These are phyloP conservation scores for Komagataella phaffii DNA, from an alignment of 805 yeast species.

Conservation along the genomic window DNA sequence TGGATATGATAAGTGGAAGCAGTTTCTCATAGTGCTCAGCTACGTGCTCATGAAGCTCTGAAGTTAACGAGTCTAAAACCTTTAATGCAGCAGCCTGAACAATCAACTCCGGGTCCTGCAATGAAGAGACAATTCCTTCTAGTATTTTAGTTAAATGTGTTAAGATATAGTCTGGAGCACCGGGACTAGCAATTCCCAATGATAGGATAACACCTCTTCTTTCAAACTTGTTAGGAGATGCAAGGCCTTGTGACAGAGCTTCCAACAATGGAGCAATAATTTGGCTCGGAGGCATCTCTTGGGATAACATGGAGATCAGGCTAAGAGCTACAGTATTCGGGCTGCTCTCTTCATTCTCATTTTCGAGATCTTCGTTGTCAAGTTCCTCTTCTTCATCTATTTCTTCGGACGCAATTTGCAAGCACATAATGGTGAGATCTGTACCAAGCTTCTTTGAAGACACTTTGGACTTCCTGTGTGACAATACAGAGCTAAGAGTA, in stretches of 20 bases:
- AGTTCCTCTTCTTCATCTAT: slow-evolving; percentile 62
- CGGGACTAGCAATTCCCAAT: slow-evolving; percentile 72
- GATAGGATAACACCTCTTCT: slow-evolving; percentile 82
- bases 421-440: slow-evolving; percentile 56
- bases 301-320: slow-evolving; percentile 63
- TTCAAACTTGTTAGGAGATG: slow-evolving; percentile 56
- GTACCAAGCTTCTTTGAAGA: slow-evolving; percentile 76
- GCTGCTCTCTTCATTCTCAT: slow-evolving; percentile 83
- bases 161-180: slow-evolving; percentile 88
- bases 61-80: slow-evolving; percentile 64
- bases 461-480: slow-evolving; percentile 72
- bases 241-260: slow-evolving; percentile 40
- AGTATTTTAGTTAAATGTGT: slow-evolving; percentile 63
- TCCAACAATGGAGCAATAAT: slow-evolving; percentile 72
- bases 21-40: slow-evolving; percentile 75
- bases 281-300: slow-evolving; percentile 86
- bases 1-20: slow-evolving; percentile 74
- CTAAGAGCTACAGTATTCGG: slow-evolving; percentile 72
- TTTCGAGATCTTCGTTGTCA: slow-evolving; percentile 74
- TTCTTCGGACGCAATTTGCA: slow-evolving; percentile 67
- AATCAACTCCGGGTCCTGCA: slow-evolving; percentile 58
- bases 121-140: slow-evolving; percentile 60
- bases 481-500: slow-evolving; percentile 66
- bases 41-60: slow-evolving; percentile 73
- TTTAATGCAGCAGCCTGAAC: slow-evolving; percentile 83